Evolutionary conservation across 768 basidiomycete genomes (phyloP).

Genomic region (Crassisporium funariophilum): DNA sequence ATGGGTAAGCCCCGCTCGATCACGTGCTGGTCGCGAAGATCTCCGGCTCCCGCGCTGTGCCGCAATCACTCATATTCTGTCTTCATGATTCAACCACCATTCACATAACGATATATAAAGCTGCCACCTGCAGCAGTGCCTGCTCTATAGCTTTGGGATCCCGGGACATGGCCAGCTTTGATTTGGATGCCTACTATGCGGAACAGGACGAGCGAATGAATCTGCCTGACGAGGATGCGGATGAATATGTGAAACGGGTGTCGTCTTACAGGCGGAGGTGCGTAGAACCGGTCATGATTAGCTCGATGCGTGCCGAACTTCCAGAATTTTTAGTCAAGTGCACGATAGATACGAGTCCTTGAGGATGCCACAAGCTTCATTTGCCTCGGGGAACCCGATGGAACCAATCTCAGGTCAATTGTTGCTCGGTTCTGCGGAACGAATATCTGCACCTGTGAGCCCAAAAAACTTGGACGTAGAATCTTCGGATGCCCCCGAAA

Average conservation of each 20-base stretch:
- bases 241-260: constrained; percentile 45
- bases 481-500: neutral
- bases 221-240: constrained; percentile 52
- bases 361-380: constrained; percentile 9
- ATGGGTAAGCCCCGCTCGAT: too few relatives aligned
- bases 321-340: constrained; percentile 10
- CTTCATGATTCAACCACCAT: constrained; percentile 8
- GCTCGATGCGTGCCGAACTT: constrained; percentile 5
- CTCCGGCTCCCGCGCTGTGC: constrained; percentile 4
- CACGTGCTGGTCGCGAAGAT: too few relatives aligned
- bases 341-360: constrained; percentile 10
- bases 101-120: too few relatives aligned
- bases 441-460: neutral
- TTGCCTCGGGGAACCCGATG: constrained; percentile 4
- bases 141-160: too few relatives aligned
- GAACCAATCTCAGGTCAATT: neutral
- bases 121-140: too few relatives aligned
- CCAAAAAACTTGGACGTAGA: neutral
- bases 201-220: constrained; percentile 60
- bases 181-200: constrained; percentile 49
- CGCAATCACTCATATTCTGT: constrained; percentile 7
- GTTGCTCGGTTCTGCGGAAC: too few relatives aligned
- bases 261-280: constrained; percentile 22
- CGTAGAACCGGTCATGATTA: constrained; percentile 8
- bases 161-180: constrained; percentile 27